Evolutionary conservation across 2,329 filamentous ascomycete genomes (phyloP).

Genomic region (Colletotrichum sp.): DNA sequence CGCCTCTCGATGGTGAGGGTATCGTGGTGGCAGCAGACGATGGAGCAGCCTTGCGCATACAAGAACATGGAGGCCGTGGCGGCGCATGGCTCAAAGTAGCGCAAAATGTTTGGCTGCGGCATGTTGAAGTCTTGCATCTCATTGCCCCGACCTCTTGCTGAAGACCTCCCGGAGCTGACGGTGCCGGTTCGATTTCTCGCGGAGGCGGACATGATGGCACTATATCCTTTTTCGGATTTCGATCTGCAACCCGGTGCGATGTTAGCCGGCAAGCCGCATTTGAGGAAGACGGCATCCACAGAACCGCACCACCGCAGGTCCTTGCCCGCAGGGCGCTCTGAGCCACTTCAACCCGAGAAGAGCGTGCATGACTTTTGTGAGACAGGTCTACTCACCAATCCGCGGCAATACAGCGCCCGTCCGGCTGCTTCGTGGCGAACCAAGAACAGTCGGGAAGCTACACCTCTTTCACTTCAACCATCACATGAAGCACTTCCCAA

Average conservation of each 20-base stretch:
- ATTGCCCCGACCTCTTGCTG: constrained; percentile 46
- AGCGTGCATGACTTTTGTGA: constrained; percentile 32
- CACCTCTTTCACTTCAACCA: constrained; percentile 37
- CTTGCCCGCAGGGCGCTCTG: not conserved
- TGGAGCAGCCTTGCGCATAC: constrained; percentile 80
- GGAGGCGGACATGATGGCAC: constrained; percentile 61
- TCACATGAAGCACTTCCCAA: constrained; percentile 38
- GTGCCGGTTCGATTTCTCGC: constrained; percentile 65
- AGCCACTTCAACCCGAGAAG: constrained; percentile 22
- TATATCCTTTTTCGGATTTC: constrained; percentile 35
- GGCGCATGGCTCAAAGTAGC: constrained; percentile 83
- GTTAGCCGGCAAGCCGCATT: constrained; percentile 30
- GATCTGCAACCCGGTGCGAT: constrained; percentile 22
- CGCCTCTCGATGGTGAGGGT: constrained; percentile 86
- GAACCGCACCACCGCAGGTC: constrained; percentile 23
- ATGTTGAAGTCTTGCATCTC: constrained; percentile 59
- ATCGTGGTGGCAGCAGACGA: constrained; percentile 92
- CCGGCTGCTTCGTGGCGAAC: constrained; percentile 23
- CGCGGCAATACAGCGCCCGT: constrained; percentile 28
- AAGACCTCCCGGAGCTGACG: constrained; percentile 61
- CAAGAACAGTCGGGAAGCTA: constrained; percentile 31
- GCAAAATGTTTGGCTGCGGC: constrained; percentile 52
- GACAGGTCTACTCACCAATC: constrained; percentile 45
- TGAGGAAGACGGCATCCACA: constrained; percentile 23
- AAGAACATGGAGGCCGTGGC: constrained; percentile 91